Conservation (phyloP, 1,284 basidiomycete species). For the Trametes polyzona region DNA sequence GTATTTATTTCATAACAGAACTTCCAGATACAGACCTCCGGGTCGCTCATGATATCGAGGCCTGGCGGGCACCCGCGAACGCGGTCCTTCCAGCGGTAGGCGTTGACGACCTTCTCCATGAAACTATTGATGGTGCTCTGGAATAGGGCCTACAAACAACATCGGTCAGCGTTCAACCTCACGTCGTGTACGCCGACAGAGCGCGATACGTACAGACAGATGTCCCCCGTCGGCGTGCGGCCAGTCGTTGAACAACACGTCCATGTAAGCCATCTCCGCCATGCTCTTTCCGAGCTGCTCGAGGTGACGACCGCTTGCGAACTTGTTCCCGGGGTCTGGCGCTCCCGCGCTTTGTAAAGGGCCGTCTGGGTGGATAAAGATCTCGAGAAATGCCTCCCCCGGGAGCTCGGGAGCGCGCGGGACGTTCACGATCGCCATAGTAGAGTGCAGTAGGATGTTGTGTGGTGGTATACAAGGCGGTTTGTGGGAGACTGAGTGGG, state of each 20-base stretch:
- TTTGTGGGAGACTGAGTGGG: no score
- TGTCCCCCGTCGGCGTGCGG: neutral
- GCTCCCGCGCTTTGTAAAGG: neutral
- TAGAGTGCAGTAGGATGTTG: neutral
- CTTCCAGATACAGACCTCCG: neutral
- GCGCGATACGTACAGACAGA: neutral
- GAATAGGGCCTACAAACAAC: neutral
- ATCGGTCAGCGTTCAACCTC: no score
- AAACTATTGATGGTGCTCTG: neutral
- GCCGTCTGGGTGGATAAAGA: conserved; percentile 7
- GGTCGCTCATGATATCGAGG: neutral
- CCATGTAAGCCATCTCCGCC: conserved; percentile 6
- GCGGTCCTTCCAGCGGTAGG: conserved; percentile 3
- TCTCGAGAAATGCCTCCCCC: conserved; percentile 1
- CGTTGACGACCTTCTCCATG: neutral
- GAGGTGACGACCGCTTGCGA: conserved; percentile 3
- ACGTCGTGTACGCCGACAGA: no score
- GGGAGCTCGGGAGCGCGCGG: conserved; percentile 12
- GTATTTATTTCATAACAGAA: neutral
- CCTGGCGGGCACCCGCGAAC: neutral
- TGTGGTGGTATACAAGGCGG: neutral
- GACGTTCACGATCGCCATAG: neutral
- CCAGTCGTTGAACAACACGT: neutral
- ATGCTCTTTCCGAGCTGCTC: neutral
- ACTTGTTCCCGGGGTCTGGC: neutral